Evolutionary conservation across 495 filamentous ascomycete genomes (phyloP).

Genomic region (Sabuloglossum arenarium): DNA sequence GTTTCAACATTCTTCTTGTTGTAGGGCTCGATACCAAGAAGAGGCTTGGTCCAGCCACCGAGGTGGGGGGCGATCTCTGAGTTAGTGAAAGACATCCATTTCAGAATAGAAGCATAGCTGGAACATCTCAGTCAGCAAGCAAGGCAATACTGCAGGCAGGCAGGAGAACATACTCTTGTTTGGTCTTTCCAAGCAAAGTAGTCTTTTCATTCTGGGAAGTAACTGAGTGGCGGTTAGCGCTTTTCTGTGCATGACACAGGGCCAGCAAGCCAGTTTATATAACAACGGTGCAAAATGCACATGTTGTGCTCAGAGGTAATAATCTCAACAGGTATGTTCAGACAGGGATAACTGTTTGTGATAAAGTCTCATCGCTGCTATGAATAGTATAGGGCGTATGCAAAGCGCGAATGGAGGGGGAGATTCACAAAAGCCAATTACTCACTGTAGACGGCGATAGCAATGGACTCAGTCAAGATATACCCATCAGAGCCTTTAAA

Average conservation of each 20-base stretch:
- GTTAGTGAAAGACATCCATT: slow-evolving; percentile 92
- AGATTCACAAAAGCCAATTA: slow-evolving; percentile 14
- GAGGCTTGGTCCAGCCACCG: slow-evolving; percentile 72
- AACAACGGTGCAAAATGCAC: not conserved
- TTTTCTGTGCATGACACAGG: slow-evolving; percentile 12
- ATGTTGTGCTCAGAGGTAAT: slow-evolving; percentile 32
- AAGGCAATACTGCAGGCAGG: not conserved
- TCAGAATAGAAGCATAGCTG: slow-evolving; percentile 76
- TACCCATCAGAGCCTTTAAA: slow-evolving; percentile 90
- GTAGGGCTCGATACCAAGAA: slow-evolving; percentile 19
- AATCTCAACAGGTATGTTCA: slow-evolving; percentile 76
- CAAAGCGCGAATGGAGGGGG: slow-evolving; percentile 2
- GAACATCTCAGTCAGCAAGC: slow-evolving; percentile 18
- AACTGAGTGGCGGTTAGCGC: slow-evolving; percentile 36
- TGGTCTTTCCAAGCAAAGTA: slow-evolving; percentile 94
- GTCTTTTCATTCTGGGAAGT: slow-evolving; percentile 99
- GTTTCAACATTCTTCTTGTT: slow-evolving; percentile 16
- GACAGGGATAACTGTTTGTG: slow-evolving; percentile 95
- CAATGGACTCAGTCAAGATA: slow-evolving; percentile 69
- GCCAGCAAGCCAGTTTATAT: not conserved
- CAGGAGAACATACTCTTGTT: slow-evolving; percentile 46
- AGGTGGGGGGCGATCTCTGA: slow-evolving; percentile 55
- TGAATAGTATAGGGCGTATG: slow-evolving; percentile 15
- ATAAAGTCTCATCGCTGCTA: slow-evolving; percentile 52
- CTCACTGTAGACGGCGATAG: slow-evolving; percentile 94